Base-by-base conservation (phyloP, 75 land plant species). In the Selaginella moellendorffii region DNA sequence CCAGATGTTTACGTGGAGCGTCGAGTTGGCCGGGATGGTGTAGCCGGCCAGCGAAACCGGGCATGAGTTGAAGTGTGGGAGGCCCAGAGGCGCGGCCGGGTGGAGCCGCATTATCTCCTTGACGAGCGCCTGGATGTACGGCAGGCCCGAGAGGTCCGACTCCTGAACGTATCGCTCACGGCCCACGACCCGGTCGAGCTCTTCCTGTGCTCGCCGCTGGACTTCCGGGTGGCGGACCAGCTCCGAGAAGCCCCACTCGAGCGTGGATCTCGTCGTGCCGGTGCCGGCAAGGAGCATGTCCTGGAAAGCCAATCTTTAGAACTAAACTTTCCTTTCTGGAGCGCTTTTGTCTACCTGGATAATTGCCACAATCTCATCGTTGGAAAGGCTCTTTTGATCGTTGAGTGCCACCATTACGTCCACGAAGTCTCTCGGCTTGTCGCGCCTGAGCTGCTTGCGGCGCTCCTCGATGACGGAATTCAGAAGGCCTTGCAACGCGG, bases 61-160 rank as follows among this genome's bases (percentile, higher is more conserved):
- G 8, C n/a, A 2, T 8, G 24, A 8, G 59, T 24, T 56, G 8
- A 8, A 19, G 24, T 56, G 59, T 21, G 59, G 59, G n/a, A 56
- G 25, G 5, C 21, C 23, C 59, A 56, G 19, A 21, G 59, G 59
- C 8, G 59, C 59, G 9, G 59, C 23, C 59, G 59, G 59, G n/a
- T 56, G 59, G 9, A 56, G 59, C 59, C 59, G 5, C 59, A 56
- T 21, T 56, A 25, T 56, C 24, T 56, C 59, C 19, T 56, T 56
- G 8, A 56, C 24, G 25, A 56, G 17, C 24, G 59, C 59, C 21
- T 56, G 19, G 2, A 21, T 21, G 24, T 56, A 56, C 5, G 5
- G 17, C n/a, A 56, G 24, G 9, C 59, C n/a, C 24, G 5, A 2
- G 8, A 56, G 21, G 59, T 56, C 59, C 2, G 59, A 25, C 24